Percentiles rank a stretch among this genome's conserved stretches.
Evolutionary conservation across 208 protist genomes (phyloP).

Genomic region (Strigomonas culicis): DNA sequence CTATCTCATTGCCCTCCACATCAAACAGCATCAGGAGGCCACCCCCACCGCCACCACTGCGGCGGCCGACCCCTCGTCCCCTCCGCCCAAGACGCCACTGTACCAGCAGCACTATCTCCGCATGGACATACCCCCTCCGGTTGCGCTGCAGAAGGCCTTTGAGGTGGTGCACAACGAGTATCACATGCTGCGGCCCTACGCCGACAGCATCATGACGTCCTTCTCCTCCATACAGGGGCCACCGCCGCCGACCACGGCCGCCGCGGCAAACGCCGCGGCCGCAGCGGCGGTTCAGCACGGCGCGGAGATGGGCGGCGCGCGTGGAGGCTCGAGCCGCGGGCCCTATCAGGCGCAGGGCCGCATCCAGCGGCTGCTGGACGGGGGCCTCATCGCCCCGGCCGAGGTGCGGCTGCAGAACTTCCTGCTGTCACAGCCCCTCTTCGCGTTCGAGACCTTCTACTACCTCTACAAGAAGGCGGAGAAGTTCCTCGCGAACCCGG

Average conservation of each 20-base stretch:
- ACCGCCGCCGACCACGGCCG: not conserved
- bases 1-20: not conserved
- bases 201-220: constrained; percentile 5
- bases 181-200: constrained; percentile 15
- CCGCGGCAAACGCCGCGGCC: not conserved
- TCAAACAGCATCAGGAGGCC: not conserved
- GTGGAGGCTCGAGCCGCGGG: too few species aligned
- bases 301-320: too few species aligned
- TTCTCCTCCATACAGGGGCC: constrained; percentile 9
- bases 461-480: constrained; percentile 31
- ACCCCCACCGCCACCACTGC: too few species aligned
- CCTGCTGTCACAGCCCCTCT: constrained; percentile 26
- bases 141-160: constrained; percentile 1
- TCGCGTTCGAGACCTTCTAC: constrained; percentile 47
- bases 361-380: not conserved
- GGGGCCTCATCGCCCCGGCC: constrained; percentile 33
- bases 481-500: constrained; percentile 26
- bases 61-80: not conserved
- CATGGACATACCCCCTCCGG: not conserved
- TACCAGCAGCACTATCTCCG: constrained; percentile 3
- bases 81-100: not conserved
- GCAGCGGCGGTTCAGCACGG: not conserved
- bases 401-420: constrained; percentile 21
- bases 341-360: not conserved
- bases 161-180: not conserved